Evolutionary conservation across 202 grass and related monocot genomes (phyloP).

Genomic region (Panicum hallii): DNA sequence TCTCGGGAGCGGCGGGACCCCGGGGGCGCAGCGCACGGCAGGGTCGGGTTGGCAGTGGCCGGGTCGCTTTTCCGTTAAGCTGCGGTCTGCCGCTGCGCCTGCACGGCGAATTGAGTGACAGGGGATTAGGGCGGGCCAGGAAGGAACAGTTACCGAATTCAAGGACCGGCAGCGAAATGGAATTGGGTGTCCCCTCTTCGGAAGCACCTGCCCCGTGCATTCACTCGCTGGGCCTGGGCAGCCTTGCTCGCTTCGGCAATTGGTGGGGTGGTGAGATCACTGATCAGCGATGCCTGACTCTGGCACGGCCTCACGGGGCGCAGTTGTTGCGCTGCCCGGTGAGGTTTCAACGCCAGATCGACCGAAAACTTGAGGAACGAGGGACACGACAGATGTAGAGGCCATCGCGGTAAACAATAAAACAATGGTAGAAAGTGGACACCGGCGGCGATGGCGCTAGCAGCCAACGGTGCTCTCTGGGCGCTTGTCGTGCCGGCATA

Average conservation of each 20-base stretch:
- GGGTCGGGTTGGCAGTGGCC: neutral
- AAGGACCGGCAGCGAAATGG: conserved; percentile 31
- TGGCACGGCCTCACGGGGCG: neutral
- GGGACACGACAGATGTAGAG: neutral
- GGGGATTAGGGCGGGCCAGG: neutral
- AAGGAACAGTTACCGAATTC: conserved; percentile 11
- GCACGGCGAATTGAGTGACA: conserved; percentile 5
- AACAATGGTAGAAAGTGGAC: neutral
- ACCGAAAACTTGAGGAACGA: no score
- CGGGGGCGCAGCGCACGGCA: neutral
- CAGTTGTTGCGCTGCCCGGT: neutral
- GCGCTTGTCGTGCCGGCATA: neutral
- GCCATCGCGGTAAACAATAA: neutral
- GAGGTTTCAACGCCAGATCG: neutral
- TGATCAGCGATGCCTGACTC: neutral
- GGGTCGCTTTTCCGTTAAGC: neutral
- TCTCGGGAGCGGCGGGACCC: neutral
- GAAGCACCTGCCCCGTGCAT: neutral
- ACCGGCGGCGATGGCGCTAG: neutral
- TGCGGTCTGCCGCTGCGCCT: no score
- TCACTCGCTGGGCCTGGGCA: neutral
- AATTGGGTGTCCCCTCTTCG: conserved; percentile 8
- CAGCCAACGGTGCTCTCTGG: neutral
- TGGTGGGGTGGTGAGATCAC: neutral
- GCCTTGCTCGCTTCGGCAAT: conserved; percentile 13